Base-by-base conservation (phyloP, 2,329 filamentous ascomycete species). In the Aurifilum marmelostoma region DNA sequence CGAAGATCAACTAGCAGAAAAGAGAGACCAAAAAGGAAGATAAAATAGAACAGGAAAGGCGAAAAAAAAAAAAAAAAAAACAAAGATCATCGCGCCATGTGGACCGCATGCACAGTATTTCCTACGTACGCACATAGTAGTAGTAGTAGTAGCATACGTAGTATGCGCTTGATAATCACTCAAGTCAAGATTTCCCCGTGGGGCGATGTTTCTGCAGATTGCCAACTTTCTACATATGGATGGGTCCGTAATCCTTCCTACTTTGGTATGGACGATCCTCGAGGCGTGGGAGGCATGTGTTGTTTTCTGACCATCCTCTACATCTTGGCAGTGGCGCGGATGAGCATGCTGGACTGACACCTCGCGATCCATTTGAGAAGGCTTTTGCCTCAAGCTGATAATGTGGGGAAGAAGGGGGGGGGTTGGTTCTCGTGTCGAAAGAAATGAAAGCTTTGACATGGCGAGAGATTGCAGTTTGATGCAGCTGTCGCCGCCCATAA, bases 151-250 rank as follows among this genome's bases (percentile, higher is more conserved):
- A n/a, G n/a, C 41, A 21, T 21, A 21, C n/a, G 18, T 21, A 27
- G 52, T 32, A 14, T 21, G 52, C 24, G 27, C 27, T 56, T 8
- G 27, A 54, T 5, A 14, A 56, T 27, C 52, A 29, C 12, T 56
- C 12, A 29, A n/a, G 21, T n/a, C 24, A 18, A 29, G 14, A 32
- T 56, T 56, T 29, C 24, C 67, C 70, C 52, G 52, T 9, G 27
- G 52, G 52, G 52, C 24, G 12, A 16, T 32, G 24, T 27, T 18
- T 29, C 52, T 56, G 27, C 12, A 29, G 52, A 54, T 16, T 54
- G 52, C 52, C 24, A 18, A 27, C 52, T 54, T 54, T 54, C 11
- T 54, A 54, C 52, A n/a, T n/a, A n/a, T n/a, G 52, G 52, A 54
- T 24, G 14, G 24, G 24, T 54, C 52, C 24, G 24, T 56, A 56